Evolutionary conservation across 1,284 basidiomycete genomes (phyloP).

Genomic region (Ustilago trichophora): DNA sequence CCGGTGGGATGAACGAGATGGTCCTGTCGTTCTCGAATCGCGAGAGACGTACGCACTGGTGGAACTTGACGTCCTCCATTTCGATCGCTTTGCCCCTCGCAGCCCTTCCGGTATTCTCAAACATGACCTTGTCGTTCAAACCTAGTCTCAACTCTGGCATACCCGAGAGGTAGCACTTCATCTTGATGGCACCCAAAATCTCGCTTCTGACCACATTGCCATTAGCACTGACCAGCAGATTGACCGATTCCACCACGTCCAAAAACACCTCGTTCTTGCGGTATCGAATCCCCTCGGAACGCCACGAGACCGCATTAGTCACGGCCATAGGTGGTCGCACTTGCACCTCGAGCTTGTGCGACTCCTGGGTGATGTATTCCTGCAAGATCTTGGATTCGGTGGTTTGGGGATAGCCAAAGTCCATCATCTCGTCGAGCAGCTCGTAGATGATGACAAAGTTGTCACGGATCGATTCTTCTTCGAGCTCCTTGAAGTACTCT

Average conservation of each 20-base stretch:
- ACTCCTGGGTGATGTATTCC: constrained; percentile 99
- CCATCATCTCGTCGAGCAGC: constrained; percentile 99
- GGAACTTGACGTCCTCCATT: constrained; percentile 99
- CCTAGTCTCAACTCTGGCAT: constrained; percentile 98
- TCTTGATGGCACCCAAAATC: constrained; percentile 96
- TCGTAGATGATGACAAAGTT: constrained; percentile 96
- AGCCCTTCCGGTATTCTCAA: constrained; percentile 93
- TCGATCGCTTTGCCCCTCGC: constrained; percentile 97
- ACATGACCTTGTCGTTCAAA: constrained; percentile 99
- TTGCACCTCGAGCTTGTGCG: constrained; percentile 97
- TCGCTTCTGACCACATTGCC: constrained; percentile 97
- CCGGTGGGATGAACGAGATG: constrained; percentile 98
- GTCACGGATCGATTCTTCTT: constrained; percentile 98
- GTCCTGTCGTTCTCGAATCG: constrained; percentile 99
- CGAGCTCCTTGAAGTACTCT: constrained; percentile 99
- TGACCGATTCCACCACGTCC: constrained; percentile 97
- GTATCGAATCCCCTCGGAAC: constrained; percentile 96
- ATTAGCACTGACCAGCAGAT: constrained; percentile 93
- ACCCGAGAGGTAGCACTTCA: constrained; percentile 98
- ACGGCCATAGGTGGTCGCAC: constrained; percentile 95
- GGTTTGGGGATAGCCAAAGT: constrained; percentile 98
- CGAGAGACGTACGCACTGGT: constrained; percentile 99
- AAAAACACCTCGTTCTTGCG: constrained; percentile 99
- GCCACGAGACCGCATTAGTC: constrained; percentile 98
- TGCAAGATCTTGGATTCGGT: constrained; percentile 99